A percentile compares a stretch with the other conserved stretches of the same genome.
phyloP scores from a whole-genome alignment of 1,284 basidiomycete species.

The Sphagnurus paluster region DNA sequence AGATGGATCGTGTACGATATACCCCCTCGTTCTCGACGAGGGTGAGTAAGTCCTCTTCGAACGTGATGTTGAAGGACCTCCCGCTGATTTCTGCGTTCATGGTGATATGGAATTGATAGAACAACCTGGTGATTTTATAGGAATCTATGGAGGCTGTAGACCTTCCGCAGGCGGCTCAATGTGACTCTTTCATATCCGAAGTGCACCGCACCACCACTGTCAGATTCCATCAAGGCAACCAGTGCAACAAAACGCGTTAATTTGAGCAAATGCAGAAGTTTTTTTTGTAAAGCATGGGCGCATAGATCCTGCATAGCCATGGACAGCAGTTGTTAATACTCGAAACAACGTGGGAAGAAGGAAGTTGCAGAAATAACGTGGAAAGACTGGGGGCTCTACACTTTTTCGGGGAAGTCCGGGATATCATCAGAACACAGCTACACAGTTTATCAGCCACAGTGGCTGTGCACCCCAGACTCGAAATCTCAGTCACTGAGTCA shows the following conservation, averaged over 20 bases:
- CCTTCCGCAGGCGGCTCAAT: too few relatives aligned
- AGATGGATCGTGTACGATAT: slow-evolving; percentile 14
- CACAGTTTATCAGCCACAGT: slow-evolving; percentile 28
- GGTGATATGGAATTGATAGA: background rate
- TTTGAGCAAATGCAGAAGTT: too few relatives aligned
- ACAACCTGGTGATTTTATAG: too few relatives aligned
- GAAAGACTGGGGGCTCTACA: too few relatives aligned
- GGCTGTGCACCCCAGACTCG: slow-evolving; percentile 20
- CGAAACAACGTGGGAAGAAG: background rate
- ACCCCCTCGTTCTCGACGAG: slow-evolving; percentile 8
- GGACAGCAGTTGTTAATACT: background rate
- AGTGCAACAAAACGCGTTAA: too few relatives aligned
- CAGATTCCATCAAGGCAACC: too few relatives aligned
- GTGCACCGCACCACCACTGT: too few relatives aligned
- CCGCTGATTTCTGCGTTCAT: slow-evolving; percentile 7
- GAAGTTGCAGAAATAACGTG: background rate
- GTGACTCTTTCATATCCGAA: too few relatives aligned
- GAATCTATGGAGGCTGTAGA: too few relatives aligned
- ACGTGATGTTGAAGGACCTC: slow-evolving; percentile 16
- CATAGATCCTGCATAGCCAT: too few relatives aligned
- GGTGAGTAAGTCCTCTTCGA: slow-evolving; percentile 18
- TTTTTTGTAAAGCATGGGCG: too few relatives aligned
- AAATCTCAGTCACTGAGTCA: slow-evolving; percentile 10
- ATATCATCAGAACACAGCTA: slow-evolving; percentile 17
- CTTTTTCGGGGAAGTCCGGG: too few relatives aligned